These are phyloP conservation scores for Trametes sp. DNA, from an alignment of 1,284 basidiomycete species.

Conservation along the genomic window DNA sequence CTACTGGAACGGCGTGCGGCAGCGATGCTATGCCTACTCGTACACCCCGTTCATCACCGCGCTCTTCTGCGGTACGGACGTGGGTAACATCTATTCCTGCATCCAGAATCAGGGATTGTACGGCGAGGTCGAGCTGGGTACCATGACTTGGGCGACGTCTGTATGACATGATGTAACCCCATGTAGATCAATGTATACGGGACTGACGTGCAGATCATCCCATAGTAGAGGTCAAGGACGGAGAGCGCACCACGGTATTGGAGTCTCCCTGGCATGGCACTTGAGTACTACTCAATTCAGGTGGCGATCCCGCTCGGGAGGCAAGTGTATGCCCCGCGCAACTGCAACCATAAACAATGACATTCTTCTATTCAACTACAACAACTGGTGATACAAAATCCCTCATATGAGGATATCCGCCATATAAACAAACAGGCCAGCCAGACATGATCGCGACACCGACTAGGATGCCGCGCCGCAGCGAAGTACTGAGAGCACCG, in stretches of 20 bases:
- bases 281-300: too few species aligned
- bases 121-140: not conserved
- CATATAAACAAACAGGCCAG: not conserved
- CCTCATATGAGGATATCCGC: not conserved
- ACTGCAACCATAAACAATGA: not conserved
- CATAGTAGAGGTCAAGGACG: too few species aligned
- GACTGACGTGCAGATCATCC: too few species aligned
- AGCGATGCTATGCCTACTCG: slow-evolving; percentile 12
- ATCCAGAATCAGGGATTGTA: slow-evolving; percentile 3
- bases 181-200: too few species aligned
- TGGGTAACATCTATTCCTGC: slow-evolving; percentile 15
- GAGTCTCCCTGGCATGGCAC: too few species aligned
- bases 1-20: slow-evolving; percentile 18
- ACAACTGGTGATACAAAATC: not conserved
- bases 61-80: slow-evolving; percentile 6
- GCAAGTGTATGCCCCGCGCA: not conserved
- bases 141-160: slow-evolving; percentile 9
- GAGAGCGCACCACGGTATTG: too few species aligned
- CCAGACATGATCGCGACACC: not conserved
- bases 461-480: not conserved
- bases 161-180: not conserved
- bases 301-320: too few species aligned
- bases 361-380: not conserved
- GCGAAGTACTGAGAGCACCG: not conserved
- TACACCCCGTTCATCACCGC: not conserved